Evolutionary conservation across 1,284 basidiomycete genomes (phyloP), one percentile per base, ranked within the genome.

Genomic region (Papiliotrema flavescens): DNA sequence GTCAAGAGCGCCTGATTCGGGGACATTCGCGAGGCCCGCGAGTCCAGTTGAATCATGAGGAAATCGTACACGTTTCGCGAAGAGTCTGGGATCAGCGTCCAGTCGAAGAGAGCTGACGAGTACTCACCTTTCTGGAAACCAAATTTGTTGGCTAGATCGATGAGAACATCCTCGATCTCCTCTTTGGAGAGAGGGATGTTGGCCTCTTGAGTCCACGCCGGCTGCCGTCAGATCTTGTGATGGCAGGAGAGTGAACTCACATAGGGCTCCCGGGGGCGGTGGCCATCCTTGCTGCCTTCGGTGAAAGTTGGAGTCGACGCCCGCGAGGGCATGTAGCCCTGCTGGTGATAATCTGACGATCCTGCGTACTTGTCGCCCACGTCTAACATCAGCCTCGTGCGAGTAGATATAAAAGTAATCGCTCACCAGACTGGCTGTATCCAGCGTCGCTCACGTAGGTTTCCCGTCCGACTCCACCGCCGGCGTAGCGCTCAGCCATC

Each of bases 131-230:
- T 81, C 88, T 94, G 95, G 76, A 99, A 98, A 63, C 95, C 96
- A 77, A 98, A 99, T 79, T 98, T 99, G 82, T 98, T 93, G 35
- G 93, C 88, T 23, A 98, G 82, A 79, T 98, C 96, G 59, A 98
- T 86, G 71, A 98, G 92, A 52, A 98, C 91, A 73, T 99, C 95
- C 77, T 98, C 95, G 56, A 98, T 98, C 80, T 98, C 96, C 67
- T 98, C 95, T 80, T 97, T 98, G 34, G 92, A 93, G 13, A 98
- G 81, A 14, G 95, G 95, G 58, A 97, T 96, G 66, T 92, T 86
- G 49, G 90, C 86, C 57, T 97, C 93, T 41, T 86, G 79, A 17
- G 86, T 86, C 95, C 96, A 98, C 0, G 93, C 91, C 0, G 95
- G 92, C 64, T 89, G 23, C 5, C 5, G 84, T 60, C 15, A 22